Percentiles rank a stretch among this genome's conserved stretches.
Evolutionary conservation across 441 rosid species (phyloP).

Genomic region (Monsonia emarginata): DNA sequence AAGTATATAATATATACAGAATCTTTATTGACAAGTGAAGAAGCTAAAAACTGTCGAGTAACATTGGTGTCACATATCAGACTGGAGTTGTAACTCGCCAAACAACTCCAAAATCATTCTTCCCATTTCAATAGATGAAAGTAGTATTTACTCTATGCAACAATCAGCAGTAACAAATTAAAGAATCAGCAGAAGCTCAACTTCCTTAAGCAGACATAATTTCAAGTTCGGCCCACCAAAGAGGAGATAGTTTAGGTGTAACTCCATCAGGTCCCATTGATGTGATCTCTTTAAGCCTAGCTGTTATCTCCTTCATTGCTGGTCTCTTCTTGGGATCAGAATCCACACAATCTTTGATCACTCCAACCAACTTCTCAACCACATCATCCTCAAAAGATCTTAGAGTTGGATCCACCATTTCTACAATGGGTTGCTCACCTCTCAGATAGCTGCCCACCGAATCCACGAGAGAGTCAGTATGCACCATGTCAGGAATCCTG

Average conservation of each 20-base stretch:
- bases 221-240: constrained; percentile 97
- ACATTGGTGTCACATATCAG: no score
- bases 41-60: no score
- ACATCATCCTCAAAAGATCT: constrained; percentile 41
- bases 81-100: no score
- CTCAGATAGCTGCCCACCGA: constrained; percentile 32
- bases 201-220: constrained; percentile 49
- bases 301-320: constrained; percentile 43
- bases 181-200: no score
- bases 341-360: constrained; percentile 52
- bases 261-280: constrained; percentile 66
- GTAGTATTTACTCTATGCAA: no score
- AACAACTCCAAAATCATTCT: no score
- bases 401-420: constrained; percentile 59
- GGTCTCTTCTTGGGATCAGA: constrained; percentile 52
- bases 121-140: no score
- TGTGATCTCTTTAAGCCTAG: constrained; percentile 55
- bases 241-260: constrained; percentile 64
- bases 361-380: constrained; percentile 44
- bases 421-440: constrained; percentile 26
- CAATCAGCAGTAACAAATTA: not conserved
- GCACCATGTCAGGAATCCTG: constrained; percentile 38
- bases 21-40: no score
- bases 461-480: constrained; percentile 29
- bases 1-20: no score